Conservation (phyloP, 805 yeast genomes). For the Nakazawaea pomicola region DNA sequence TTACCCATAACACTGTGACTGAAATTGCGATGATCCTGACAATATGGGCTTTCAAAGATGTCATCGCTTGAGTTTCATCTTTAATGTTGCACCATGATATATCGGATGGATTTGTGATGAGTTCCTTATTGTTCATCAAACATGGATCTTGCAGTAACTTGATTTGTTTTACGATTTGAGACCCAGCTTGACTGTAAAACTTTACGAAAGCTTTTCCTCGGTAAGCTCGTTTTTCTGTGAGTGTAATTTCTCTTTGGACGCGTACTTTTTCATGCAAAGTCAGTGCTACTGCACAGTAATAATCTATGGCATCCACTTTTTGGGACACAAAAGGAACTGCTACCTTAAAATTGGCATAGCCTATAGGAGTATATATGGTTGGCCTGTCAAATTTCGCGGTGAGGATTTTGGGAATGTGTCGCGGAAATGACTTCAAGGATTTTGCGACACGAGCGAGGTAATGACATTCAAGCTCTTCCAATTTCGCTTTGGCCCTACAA, state of each 20-base stretch:
- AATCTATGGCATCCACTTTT: constrained; percentile 2
- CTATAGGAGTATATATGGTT: background rate
- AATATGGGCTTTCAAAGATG: too few relatives aligned
- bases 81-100: constrained; percentile 72
- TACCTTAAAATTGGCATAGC: constrained; percentile 1
- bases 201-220: constrained; percentile 58
- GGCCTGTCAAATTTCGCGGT: constrained; percentile 18
- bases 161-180: constrained; percentile 62
- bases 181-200: constrained; percentile 51
- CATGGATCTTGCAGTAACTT: constrained; percentile 40
- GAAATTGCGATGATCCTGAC: constrained; percentile 42
- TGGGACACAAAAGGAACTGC: constrained; percentile 1
- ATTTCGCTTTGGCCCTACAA: too few relatives aligned
- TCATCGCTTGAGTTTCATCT: too few relatives aligned
- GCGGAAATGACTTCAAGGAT: too few relatives aligned
- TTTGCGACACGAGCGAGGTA: too few relatives aligned
- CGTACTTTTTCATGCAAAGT: too few relatives aligned
- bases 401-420: too few relatives aligned
- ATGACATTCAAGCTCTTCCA: background rate
- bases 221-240: too few relatives aligned
- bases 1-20: constrained; percentile 59
- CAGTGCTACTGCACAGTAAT: too few relatives aligned
- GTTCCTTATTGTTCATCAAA: constrained; percentile 35
- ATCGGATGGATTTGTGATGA: constrained; percentile 61
- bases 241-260: too few relatives aligned